Percentiles rank a stretch among this genome's conserved stretches.
phyloP scores from a whole-genome alignment of 2,329 filamentous ascomycete genomes.

The Diaporthe ampelina region DNA sequence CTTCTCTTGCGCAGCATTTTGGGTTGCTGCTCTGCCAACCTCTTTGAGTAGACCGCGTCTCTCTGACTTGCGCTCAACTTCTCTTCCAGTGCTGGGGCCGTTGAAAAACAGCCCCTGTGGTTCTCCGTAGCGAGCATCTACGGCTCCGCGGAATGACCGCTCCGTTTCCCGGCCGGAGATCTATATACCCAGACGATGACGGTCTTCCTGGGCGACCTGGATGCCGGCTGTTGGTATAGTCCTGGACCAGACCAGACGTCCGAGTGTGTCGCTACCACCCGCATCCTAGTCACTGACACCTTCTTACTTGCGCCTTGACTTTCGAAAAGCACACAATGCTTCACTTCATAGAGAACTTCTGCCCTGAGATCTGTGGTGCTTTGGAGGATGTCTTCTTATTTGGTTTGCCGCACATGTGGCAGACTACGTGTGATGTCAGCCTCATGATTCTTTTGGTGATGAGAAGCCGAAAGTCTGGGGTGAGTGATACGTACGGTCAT shows the following conservation, averaged over 20 bases:
- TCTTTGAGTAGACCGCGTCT: background rate
- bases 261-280: no score
- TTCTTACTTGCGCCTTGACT: background rate
- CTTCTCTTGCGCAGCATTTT: background rate
- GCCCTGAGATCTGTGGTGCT: slow-evolving; percentile 68
- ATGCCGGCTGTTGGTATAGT: no score
- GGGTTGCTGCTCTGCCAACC: background rate
- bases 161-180: no score
- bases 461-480: slow-evolving; percentile 36
- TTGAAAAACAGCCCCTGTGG: background rate
- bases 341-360: slow-evolving; percentile 75
- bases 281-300: background rate
- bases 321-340: background rate
- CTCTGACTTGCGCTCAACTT: background rate
- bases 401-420: slow-evolving; percentile 74
- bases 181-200: no score
- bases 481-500: slow-evolving; percentile 62
- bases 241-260: no score
- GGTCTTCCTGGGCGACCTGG: no score
- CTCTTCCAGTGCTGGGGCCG: background rate
- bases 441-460: background rate
- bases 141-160: no score
- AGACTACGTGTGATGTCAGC: slow-evolving; percentile 57
- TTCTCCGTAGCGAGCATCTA: background rate
- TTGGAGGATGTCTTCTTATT: slow-evolving; percentile 64